Conservation (phyloP, 371 early-diverging fungal species). For the Parasitella parasitica region DNA sequence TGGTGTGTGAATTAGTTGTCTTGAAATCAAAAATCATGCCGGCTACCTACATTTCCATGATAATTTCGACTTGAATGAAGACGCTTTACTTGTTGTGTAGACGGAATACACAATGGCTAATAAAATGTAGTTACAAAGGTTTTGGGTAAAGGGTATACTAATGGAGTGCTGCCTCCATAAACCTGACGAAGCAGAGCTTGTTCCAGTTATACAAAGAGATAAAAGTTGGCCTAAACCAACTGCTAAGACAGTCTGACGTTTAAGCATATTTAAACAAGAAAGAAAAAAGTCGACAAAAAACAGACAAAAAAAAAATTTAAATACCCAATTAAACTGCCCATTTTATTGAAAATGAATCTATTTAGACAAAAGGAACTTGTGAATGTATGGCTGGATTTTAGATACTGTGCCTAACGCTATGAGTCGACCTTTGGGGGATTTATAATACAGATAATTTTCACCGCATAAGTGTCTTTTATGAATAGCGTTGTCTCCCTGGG, state of each 20-base stretch:
- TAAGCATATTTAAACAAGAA: background rate
- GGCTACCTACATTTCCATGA: constrained; percentile 23
- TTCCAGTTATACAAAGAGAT: constrained; percentile 45
- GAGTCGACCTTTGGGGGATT: background rate
- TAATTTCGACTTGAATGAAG: background rate
- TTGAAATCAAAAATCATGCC: background rate
- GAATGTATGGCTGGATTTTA: constrained; percentile 14
- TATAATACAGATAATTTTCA: constrained; percentile 10
- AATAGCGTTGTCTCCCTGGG: background rate
- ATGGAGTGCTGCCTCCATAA: constrained; percentile 36
- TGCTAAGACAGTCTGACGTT: background rate
- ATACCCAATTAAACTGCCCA: background rate
- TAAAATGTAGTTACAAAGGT: constrained; percentile 34
- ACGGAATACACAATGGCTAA: constrained; percentile 25
- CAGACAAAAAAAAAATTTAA: background rate
- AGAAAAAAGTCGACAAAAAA: background rate
- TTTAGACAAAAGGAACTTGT: constrained; percentile 9
- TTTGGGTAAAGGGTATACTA: constrained; percentile 45
- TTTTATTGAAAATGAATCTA: background rate
- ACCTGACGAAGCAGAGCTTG: constrained; percentile 45
- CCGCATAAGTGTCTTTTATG: constrained; percentile 1
- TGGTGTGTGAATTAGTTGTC: background rate
- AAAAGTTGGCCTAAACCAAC: constrained; percentile 39
- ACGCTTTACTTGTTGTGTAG: background rate
- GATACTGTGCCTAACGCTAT: constrained; percentile 14